These are phyloP conservation scores for Plantago elongata DNA, from an alignment of 257 asterid genomes.

Conservation along the genomic window DNA sequence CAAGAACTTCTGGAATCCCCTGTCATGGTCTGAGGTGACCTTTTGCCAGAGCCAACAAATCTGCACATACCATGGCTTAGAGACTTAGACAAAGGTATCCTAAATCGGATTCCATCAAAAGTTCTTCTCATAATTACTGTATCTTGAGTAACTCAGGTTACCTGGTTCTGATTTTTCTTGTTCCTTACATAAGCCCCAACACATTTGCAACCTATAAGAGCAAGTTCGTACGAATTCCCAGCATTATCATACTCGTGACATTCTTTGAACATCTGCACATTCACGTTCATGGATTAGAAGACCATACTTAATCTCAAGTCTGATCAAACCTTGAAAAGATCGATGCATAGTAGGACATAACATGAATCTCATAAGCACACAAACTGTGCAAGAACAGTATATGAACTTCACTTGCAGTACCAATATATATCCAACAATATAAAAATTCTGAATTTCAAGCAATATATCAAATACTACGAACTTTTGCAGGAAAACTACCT, in stretches of 20 bases:
- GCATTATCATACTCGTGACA: conserved; percentile 35
- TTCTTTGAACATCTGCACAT: conserved; percentile 64
- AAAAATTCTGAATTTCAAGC: no score
- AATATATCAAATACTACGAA: no score
- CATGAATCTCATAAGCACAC: no score
- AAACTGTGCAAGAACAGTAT: no score
- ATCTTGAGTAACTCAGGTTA: not conserved
- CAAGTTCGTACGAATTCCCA: conserved; percentile 52
- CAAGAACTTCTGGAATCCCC: conserved; percentile 83
- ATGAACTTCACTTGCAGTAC: no score
- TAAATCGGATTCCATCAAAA: no score
- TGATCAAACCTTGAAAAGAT: no score
- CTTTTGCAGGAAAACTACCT: no score
- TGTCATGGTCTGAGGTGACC: conserved; percentile 71
- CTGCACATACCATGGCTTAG: conserved; percentile 33
- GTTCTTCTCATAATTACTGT: not conserved
- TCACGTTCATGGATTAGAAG: not conserved
- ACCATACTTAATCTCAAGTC: no score
- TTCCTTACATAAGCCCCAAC: conserved; percentile 66
- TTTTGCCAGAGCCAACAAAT: conserved; percentile 98
- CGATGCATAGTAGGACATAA: no score
- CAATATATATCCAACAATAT: no score
- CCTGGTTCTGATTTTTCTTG: conserved; percentile 75
- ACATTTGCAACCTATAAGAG: conserved; percentile 58
- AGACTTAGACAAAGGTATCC: not conserved